Conservation (phyloP, 192 early-diverging fungal genomes). For the Backusella tuberculispora region DNA sequence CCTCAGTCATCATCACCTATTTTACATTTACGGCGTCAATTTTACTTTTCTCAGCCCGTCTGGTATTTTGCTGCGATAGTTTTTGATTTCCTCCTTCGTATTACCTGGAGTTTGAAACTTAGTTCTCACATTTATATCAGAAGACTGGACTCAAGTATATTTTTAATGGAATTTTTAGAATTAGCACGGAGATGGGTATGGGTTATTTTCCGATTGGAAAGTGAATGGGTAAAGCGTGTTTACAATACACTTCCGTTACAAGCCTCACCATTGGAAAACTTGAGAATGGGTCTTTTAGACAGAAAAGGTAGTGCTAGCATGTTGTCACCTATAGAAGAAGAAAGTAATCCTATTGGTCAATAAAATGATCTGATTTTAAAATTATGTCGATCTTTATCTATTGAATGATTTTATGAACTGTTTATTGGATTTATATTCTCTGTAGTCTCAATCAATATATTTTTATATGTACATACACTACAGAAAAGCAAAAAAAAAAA, state of each 20-base stretch:
- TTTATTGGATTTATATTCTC: too few species aligned
- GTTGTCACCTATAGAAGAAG: constrained; percentile 22
- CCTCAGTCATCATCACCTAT: constrained; percentile 12
- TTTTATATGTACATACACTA: too few species aligned
- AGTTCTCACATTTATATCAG: constrained; percentile 64
- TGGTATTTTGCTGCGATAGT: constrained; percentile 84
- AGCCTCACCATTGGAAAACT: neutral
- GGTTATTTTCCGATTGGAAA: constrained; percentile 92
- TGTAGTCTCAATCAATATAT: too few species aligned
- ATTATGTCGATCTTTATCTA: neutral
- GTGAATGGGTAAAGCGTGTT: constrained; percentile 65
- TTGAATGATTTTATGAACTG: too few species aligned
- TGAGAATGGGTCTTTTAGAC: constrained; percentile 10
- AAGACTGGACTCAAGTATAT: constrained; percentile 68
- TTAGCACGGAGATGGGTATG: constrained; percentile 90
- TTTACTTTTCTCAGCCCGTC: constrained; percentile 64
- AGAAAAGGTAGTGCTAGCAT: neutral
- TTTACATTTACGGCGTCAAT: constrained; percentile 59
- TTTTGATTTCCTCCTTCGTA: constrained; percentile 80
- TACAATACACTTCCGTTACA: constrained; percentile 21
- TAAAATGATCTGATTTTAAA: neutral
- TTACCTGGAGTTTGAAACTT: constrained; percentile 85
- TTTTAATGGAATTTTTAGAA: constrained; percentile 82
- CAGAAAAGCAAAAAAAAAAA: too few species aligned
- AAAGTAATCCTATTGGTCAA: neutral